Conservation (phyloP, 352 stramenopile species). For the Phytopythium ostracodes region DNA sequence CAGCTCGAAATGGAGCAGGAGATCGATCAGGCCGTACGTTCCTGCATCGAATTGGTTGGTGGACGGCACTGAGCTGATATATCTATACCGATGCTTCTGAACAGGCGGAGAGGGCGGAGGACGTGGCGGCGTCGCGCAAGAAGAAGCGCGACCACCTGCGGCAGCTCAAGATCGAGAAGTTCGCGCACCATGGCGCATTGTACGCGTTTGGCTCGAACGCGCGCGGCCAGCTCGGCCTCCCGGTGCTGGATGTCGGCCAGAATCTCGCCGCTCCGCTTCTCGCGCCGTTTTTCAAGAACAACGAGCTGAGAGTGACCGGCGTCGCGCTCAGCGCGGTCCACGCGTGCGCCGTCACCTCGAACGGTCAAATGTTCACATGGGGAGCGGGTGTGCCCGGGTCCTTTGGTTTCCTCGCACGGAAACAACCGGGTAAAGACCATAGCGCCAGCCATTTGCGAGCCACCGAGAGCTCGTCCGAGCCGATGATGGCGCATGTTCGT, state of each 20-base stretch:
- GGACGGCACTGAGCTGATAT: too few species aligned
- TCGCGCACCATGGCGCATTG: constrained; percentile 60
- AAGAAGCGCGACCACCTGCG: constrained; percentile 59
- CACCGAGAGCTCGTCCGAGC: neutral
- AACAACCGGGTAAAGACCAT: neutral
- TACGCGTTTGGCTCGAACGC: constrained; percentile 68
- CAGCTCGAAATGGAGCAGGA: constrained; percentile 58
- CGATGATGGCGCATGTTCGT: constrained; percentile 14
- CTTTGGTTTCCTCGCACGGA: constrained; percentile 47
- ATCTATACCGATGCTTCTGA: too few species aligned
- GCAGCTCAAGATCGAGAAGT: constrained; percentile 68
- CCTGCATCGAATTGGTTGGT: neutral
- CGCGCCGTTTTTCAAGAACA: constrained; percentile 64
- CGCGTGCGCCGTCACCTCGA: constrained; percentile 54
- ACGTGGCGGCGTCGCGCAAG: constrained; percentile 58
- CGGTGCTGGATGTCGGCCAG: constrained; percentile 33
- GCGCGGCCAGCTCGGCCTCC: constrained; percentile 49
- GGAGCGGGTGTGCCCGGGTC: constrained; percentile 54
- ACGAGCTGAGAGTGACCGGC: constrained; percentile 49
- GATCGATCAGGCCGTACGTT: constrained; percentile 32
- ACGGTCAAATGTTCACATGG: constrained; percentile 71
- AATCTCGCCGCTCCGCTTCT: constrained; percentile 39
- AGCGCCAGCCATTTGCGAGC: neutral
- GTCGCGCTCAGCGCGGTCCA: constrained; percentile 50
- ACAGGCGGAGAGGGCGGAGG: constrained; percentile 53